These are phyloP conservation scores for Erysiphe neolycopersici DNA, from an alignment of 2,329 filamentous ascomycete species.

Conservation along the genomic window DNA sequence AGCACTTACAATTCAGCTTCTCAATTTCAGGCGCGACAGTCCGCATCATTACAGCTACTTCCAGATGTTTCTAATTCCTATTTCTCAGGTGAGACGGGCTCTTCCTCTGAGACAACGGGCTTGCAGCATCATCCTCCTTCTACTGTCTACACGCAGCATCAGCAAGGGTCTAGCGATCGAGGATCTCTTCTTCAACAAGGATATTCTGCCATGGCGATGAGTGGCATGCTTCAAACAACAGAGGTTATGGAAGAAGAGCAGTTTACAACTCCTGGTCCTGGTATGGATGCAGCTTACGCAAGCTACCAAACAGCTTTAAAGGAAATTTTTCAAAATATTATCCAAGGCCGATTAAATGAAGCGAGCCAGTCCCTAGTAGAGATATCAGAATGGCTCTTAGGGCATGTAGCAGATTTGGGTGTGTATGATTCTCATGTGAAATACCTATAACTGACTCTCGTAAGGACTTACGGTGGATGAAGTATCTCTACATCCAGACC, in stretches of 20 bases:
- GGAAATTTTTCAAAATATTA: constrained; percentile 33
- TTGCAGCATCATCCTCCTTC: constrained; percentile 15
- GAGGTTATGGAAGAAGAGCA: constrained; percentile 30
- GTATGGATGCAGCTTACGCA: constrained; percentile 40
- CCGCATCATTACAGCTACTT: constrained; percentile 53
- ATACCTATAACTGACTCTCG: constrained; percentile 11
- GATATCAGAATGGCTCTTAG: constrained; percentile 38
- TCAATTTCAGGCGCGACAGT: constrained; percentile 50
- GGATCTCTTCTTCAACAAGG: constrained; percentile 11
- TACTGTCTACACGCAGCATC: constrained; percentile 10
- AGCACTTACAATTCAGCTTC: constrained; percentile 43
- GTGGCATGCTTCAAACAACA: constrained; percentile 19
- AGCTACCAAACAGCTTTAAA: constrained; percentile 34
- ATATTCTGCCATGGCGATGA: constrained; percentile 24
- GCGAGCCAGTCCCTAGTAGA: constrained; percentile 30
- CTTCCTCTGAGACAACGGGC: constrained; percentile 27
- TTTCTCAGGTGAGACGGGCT: constrained; percentile 40
- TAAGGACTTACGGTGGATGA: constrained; percentile 68
- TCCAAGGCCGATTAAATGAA: constrained; percentile 30
- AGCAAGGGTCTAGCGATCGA: constrained; percentile 15
- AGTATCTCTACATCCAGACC: constrained; percentile 43
- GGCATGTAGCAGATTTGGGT: constrained; percentile 40
- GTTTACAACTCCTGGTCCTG: constrained; percentile 22
- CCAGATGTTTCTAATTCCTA: constrained; percentile 49
- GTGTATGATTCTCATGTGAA: constrained; percentile 14